phyloP scores from a whole-genome alignment of 1,139 yeast species.

The Candida sanyaensis region DNA sequence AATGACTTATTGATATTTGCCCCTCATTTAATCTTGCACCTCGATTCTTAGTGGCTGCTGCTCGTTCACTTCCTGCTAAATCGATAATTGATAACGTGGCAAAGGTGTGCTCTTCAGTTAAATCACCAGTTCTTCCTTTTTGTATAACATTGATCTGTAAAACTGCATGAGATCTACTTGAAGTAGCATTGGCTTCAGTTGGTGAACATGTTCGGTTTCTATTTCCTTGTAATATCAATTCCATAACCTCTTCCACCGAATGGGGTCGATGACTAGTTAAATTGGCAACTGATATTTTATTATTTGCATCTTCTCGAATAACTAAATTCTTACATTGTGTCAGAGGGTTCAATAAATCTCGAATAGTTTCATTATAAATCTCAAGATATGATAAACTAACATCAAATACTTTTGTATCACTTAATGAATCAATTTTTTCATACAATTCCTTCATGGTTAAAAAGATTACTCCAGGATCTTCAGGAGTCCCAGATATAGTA shows the following conservation, averaged over 20 bases:
- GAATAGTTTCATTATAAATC: slow-evolving; percentile 85
- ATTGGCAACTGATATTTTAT: slow-evolving; percentile 73
- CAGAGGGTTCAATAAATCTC: slow-evolving; percentile 70
- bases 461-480: slow-evolving; percentile 79
- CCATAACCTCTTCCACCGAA: slow-evolving; percentile 78
- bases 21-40: slow-evolving; percentile 80
- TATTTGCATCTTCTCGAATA: slow-evolving; percentile 71
- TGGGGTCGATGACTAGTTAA: slow-evolving; percentile 64
- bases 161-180: slow-evolving; percentile 93
- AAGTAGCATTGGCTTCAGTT: slow-evolving; percentile 87
- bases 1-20: slow-evolving; percentile 89
- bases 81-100: slow-evolving; percentile 87
- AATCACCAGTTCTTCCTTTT: slow-evolving; percentile 59
- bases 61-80: slow-evolving; percentile 93
- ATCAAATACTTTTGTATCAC: slow-evolving; percentile 60
- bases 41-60: slow-evolving; percentile 81
- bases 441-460: slow-evolving; percentile 79
- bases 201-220: slow-evolving; percentile 78
- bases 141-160: slow-evolving; percentile 77
- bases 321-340: slow-evolving; percentile 48
- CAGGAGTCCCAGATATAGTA: slow-evolving; percentile 78
- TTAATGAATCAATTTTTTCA: slow-evolving; percentile 52
- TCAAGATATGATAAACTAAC: slow-evolving; percentile 76
- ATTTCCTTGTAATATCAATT: slow-evolving; percentile 72
- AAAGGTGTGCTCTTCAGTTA: slow-evolving; percentile 67